Evolutionary conservation across 306 rosid species (phyloP), one percentile per base, ranked within the genome.

Genomic region (Rubus idaeus): DNA sequence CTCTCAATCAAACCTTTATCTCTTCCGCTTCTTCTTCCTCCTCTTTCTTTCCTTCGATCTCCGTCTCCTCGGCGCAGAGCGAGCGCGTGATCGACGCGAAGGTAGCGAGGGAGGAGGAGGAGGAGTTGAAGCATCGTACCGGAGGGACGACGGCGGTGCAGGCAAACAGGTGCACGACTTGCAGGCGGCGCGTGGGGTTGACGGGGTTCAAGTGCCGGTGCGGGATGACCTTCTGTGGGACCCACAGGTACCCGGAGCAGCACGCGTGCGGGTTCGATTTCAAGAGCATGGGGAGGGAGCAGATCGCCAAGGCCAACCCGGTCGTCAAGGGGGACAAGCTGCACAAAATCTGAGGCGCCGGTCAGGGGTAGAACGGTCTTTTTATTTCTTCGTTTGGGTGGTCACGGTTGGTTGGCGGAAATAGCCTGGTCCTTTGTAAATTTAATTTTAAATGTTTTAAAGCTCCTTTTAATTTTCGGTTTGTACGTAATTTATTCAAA

Each of bases 261-360:
- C 98, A 93, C 75, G 83, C 74, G 0, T 91, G 97, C 46, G 85
- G 70, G 71, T 93, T 91, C 66, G 98, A 93, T 55, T 93, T 93
- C 89, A 91, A 87, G 71, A 84, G 69, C 4, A 26, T 90, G 87
- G 98, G 92, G 8, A 86, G 82, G 72, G 92, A 91, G 39, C 93
- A 88, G 90, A 93, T 93, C 81, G 90, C 92, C 45, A 90, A 82
- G 82, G 97, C 98, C n/a, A 93, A 93, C 55, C 98, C 98, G 52
- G 83, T 91, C 46, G 88, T 93, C 52, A 93, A 80, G 79, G 97
- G 83, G 7, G 92, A 89, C 51, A 93, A 93, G 73, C 89, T 93
- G 1, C 82, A 79, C 10, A 93, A 74, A 88, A 91, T 93, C 65
- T 93, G 88, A 83, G 55, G 2, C 6, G 50, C 8, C 51, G 8